Percentiles rank a stretch among this genome's conserved stretches.
Conservation (phyloP, 495 filamentous ascomycete genomes). For the Aspergillus ostianus region DNA sequence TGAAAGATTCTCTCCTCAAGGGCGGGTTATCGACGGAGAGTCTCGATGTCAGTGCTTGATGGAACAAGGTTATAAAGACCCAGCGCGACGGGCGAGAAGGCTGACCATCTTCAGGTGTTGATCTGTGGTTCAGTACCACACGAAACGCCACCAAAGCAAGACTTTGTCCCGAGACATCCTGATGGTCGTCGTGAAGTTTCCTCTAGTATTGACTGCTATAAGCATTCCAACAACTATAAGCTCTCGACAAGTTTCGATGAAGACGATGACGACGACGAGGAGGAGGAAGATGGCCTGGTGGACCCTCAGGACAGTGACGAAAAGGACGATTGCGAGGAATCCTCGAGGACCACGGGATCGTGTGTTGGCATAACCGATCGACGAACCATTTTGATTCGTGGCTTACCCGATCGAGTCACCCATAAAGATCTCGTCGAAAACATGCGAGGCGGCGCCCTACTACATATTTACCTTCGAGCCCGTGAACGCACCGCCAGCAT, state of each 20-base stretch:
- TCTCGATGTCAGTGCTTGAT: slow-evolving; percentile 49
- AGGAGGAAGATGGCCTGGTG: slow-evolving; percentile 31
- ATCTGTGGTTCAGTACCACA: slow-evolving; percentile 43
- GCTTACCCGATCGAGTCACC: slow-evolving; percentile 61
- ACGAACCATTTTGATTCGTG: slow-evolving; percentile 62
- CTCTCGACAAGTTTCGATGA: slow-evolving; percentile 23
- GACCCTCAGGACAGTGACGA: slow-evolving; percentile 32
- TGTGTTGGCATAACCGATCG: slow-evolving; percentile 27
- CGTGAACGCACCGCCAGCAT: slow-evolving; percentile 63
- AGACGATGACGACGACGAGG: slow-evolving; percentile 24
- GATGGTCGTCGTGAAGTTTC: background rate
- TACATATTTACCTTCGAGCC: slow-evolving; percentile 66
- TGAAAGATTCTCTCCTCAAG: slow-evolving; percentile 59
- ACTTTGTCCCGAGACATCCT: slow-evolving; percentile 17
- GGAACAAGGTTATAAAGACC: background rate
- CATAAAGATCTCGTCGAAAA: slow-evolving; percentile 65
- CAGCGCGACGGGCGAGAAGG: slow-evolving; percentile 14
- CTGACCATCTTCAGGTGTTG: slow-evolving; percentile 44
- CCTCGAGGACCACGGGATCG: slow-evolving; percentile 24
- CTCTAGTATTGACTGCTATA: background rate
- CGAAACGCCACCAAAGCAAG: slow-evolving; percentile 8
- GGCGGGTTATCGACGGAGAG: slow-evolving; percentile 62
- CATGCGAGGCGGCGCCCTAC: slow-evolving; percentile 65
- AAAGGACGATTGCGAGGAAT: slow-evolving; percentile 37
- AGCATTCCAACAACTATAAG: slow-evolving; percentile 2